Evolutionary conservation across 345 rosid species (phyloP).

Genomic region (Brassica incana): DNA sequence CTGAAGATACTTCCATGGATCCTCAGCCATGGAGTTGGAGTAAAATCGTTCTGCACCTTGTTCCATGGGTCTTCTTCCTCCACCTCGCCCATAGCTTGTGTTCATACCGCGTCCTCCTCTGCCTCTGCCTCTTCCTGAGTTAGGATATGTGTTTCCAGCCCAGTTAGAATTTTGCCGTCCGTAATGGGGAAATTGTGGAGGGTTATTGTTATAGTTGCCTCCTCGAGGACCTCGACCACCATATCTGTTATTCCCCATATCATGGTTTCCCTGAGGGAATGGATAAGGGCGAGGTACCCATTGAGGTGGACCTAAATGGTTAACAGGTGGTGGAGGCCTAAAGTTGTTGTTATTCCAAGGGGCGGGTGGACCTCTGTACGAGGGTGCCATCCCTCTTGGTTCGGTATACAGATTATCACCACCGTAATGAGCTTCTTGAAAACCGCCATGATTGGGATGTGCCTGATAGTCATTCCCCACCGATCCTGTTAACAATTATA

Average conservation of each 20-base stretch:
- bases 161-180: slow-evolving; percentile 46
- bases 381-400: slow-evolving; percentile 48
- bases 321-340: slow-evolving; percentile 31
- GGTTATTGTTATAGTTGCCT: slow-evolving; percentile 33
- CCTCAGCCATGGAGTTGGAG: slow-evolving; percentile 70
- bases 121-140: slow-evolving; percentile 55
- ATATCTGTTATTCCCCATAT: slow-evolving; percentile 41
- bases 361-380: slow-evolving; percentile 50
- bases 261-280: slow-evolving; percentile 46
- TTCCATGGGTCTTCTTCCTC: slow-evolving; percentile 45
- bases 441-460: slow-evolving; percentile 44
- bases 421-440: slow-evolving; percentile 45
- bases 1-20: slow-evolving; percentile 70
- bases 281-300: slow-evolving; percentile 42
- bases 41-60: slow-evolving; percentile 52
- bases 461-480: slow-evolving; percentile 45
- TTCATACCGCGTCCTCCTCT: slow-evolving; percentile 28
- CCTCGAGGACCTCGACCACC: slow-evolving; percentile 34
- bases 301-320: slow-evolving; percentile 44
- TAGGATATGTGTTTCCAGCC: slow-evolving; percentile 43
- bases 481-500: slow-evolving; percentile 47
- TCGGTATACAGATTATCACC: slow-evolving; percentile 30
- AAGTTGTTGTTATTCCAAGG: slow-evolving; percentile 45
- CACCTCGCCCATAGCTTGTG: slow-evolving; percentile 43
- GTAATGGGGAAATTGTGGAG: slow-evolving; percentile 42